Evolutionary conservation across 345 rosid genomes (phyloP).

Genomic region (Lenwebbia sp.): DNA sequence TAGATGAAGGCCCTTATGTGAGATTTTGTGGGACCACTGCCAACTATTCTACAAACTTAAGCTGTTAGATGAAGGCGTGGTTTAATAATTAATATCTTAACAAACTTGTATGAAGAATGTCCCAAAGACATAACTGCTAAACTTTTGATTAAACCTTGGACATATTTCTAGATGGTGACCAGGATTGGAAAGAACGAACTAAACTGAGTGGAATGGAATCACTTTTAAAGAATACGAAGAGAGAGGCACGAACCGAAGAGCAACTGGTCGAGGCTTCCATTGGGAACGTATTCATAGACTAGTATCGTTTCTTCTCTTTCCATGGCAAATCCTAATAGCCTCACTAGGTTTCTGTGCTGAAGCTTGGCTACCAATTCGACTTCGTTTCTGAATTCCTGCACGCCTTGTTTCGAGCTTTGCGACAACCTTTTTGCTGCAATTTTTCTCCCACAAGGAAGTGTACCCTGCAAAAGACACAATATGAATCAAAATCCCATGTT

Average conservation of each 20-base stretch:
- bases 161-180: neutral
- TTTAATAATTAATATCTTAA: too few relatives aligned
- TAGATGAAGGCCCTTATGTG: too few relatives aligned
- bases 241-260: slow-evolving; percentile 7
- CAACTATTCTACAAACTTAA: too few relatives aligned
- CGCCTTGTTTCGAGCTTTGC: slow-evolving; percentile 13
- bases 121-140: neutral
- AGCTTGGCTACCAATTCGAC: slow-evolving; percentile 9
- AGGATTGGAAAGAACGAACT: neutral
- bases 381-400: slow-evolving; percentile 15
- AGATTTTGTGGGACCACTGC: too few relatives aligned
- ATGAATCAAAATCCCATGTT: neutral
- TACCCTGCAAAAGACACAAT: neutral
- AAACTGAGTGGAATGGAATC: neutral
- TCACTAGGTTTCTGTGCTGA: slow-evolving; percentile 17
- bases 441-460: neutral
- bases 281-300: slow-evolving; percentile 12
- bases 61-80: too few relatives aligned
- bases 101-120: neutral
- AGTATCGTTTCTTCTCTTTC: slow-evolving; percentile 9
- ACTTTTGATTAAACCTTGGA: neutral
- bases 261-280: slow-evolving; percentile 15
- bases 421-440: slow-evolving; percentile 15
- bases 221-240: neutral
- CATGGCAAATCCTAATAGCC: slow-evolving; percentile 13